Evolutionary conservation across 2,329 filamentous ascomycete species (phyloP).

Genomic region (Aspergillus pseudonomiae): DNA sequence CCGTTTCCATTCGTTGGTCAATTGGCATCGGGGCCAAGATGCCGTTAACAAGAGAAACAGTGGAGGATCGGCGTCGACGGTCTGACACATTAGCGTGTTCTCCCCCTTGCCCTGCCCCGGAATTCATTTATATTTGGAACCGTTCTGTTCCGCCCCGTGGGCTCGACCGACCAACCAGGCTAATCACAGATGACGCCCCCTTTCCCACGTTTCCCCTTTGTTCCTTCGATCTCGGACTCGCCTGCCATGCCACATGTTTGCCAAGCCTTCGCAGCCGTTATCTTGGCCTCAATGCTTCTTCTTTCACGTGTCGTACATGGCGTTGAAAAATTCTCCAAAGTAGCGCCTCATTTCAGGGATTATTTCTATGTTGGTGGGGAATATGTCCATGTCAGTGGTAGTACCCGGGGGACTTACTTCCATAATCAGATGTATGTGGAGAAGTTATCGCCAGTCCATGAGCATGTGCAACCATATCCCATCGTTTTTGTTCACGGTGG

Average conservation of each 20-base stretch:
- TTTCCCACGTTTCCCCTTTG: not conserved
- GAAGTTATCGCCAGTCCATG: constrained; percentile 29
- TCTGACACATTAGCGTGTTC: not conserved
- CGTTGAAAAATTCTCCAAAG: not conserved
- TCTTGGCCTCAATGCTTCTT: not conserved
- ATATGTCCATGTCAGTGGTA: not conserved
- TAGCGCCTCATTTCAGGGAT: not conserved
- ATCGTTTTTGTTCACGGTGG: constrained; percentile 36
- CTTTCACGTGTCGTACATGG: not conserved
- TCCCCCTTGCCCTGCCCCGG: constrained; percentile 7
- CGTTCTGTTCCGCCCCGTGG: not conserved
- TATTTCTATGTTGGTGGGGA: not conserved
- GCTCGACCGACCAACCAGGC: not conserved
- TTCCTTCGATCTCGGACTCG: not conserved
- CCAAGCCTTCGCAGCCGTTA: not conserved
- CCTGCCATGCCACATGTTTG: not conserved
- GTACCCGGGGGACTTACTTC: not conserved
- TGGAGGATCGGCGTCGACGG: not conserved
- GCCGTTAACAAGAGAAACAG: not conserved
- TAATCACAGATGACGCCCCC: not conserved
- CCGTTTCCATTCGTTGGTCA: not conserved
- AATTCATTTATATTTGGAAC: not conserved
- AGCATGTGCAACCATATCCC: constrained; percentile 26
- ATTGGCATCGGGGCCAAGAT: not conserved
- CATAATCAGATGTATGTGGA: constrained; percentile 40